Base-by-base conservation (phyloP, 768 basidiomycete species). In the Boletellus sp. region DNA sequence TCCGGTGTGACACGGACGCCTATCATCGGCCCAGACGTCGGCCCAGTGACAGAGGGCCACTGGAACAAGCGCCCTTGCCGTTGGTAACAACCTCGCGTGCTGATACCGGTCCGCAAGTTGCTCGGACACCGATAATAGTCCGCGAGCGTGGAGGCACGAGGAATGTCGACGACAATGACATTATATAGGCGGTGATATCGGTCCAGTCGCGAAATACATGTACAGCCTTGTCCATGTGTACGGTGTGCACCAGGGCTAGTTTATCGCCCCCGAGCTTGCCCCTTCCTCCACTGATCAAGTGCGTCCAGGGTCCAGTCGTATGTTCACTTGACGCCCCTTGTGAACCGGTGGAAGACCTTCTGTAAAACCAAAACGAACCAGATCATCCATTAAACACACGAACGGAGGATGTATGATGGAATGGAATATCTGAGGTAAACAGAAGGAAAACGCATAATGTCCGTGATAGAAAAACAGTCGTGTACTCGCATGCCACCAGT, bases 331-430 rank as follows among this genome's bases (percentile, higher is more conserved):
- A 55, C 60, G 48, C 51, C 6, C 26, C 53, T 54, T n/a, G 56
- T 42, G 43, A 66, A 44, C 36, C 62, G 65, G n/a, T 46, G 45
- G 19, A 66, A 65, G 49, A 62, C 62, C 50, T 54, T 66, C 64
- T 66, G 53, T 58, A 47, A 60, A 51, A 55, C 22, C 43, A 48
- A 56, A 51, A 37, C 36, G 11, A 45, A 28, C 33, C 3, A 24
- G 15, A 43, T 31, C 33, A n/a, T 67, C 54, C 57, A 62, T 67
- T 66, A 62, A 57, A 46, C 55, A 56, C 28, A 36, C 39, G 39
- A 48, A 51, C 36, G 50, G 41, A 35, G 23, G 38, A 45, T 36
- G 53, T 49, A 42, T 41, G 44, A 32, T 17, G 44, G 47, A 32
- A 53, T 45, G 33, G 34, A 39, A 37, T 5, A 34, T 31, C 22